phyloP scores from a whole-genome alignment of 345 rosid genomes.

The Acer campestre region DNA sequence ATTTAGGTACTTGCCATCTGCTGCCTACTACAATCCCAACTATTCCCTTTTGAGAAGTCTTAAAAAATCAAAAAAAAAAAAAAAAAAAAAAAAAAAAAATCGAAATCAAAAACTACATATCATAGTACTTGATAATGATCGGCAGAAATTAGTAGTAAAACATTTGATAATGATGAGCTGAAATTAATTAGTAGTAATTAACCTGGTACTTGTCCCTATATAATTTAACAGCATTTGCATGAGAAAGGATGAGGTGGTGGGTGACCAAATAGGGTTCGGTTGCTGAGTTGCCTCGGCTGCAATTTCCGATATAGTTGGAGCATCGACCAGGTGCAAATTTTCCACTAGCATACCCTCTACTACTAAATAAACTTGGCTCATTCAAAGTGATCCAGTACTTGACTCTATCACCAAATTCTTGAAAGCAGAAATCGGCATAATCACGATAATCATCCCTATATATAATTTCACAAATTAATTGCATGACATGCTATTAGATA shows the following conservation, averaged over 20 bases:
- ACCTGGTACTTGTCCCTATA: conserved; percentile 41
- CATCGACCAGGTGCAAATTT: conserved; percentile 46
- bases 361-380: conserved; percentile 23
- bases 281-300: conserved; percentile 38
- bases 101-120: not conserved
- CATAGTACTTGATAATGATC: too few species aligned
- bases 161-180: too few species aligned
- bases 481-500: too few species aligned
- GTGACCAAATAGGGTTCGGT: conserved; percentile 40
- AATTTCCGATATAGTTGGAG: conserved; percentile 39
- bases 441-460: conserved; percentile 22
- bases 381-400: conserved; percentile 35
- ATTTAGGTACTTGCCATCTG: conserved; percentile 34
- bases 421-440: conserved; percentile 30
- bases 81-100: too few species aligned
- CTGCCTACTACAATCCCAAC: conserved; percentile 31
- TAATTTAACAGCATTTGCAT: conserved; percentile 31
- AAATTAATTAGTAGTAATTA: not conserved
- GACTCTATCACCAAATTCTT: conserved; percentile 33
- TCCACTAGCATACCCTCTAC: conserved; percentile 28
- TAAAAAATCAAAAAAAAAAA: not conserved
- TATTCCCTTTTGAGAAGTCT: conserved; percentile 43
- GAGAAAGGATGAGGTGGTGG: conserved; percentile 41
- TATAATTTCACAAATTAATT: too few species aligned
- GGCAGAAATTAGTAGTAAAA: too few species aligned